These are phyloP conservation scores for Debaryomyces sp. DNA, from an alignment of 1,139 yeast species.

Conservation along the genomic window DNA sequence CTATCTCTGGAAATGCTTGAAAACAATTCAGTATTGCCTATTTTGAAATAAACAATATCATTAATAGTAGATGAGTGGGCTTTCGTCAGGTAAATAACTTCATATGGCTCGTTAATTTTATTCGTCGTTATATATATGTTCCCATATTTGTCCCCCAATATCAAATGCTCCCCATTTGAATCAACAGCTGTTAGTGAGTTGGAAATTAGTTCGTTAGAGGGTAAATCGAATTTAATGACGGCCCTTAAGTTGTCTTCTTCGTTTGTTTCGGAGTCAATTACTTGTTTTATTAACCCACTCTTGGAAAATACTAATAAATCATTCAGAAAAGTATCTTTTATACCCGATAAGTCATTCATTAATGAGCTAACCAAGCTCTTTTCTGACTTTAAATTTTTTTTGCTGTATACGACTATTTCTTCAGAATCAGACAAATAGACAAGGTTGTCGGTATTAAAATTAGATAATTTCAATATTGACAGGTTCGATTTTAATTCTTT, in stretches of 20 bases:
- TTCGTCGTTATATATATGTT: slow-evolving; percentile 27
- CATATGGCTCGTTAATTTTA: slow-evolving; percentile 12
- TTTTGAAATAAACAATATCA: slow-evolving; percentile 38
- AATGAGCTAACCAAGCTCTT: slow-evolving; percentile 34
- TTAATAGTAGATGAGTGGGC: slow-evolving; percentile 56
- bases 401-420: slow-evolving; percentile 29
- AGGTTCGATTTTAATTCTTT: slow-evolving; percentile 6
- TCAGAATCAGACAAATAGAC: slow-evolving; percentile 35
- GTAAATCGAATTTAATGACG: slow-evolving; percentile 23
- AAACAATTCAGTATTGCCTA: slow-evolving; percentile 27
- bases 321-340: slow-evolving; percentile 31
- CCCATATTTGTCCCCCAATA: slow-evolving; percentile 54
- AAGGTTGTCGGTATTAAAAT: slow-evolving; percentile 21
- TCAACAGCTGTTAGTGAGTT: slow-evolving; percentile 34
- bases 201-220: slow-evolving; percentile 27
- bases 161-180: slow-evolving; percentile 21
- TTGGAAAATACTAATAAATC: slow-evolving; percentile 43
- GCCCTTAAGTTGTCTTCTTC: slow-evolving; percentile 15
- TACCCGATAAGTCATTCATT: slow-evolving; percentile 38
- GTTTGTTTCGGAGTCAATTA: slow-evolving; percentile 12
- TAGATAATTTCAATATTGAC: slow-evolving; percentile 14
- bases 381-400: slow-evolving; percentile 10
- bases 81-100: slow-evolving; percentile 26
- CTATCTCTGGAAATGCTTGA: slow-evolving; percentile 61
- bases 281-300: slow-evolving; percentile 36